These are phyloP conservation scores for Kondoa malvinella DNA, from an alignment of 768 basidiomycete species.

Conservation along the genomic window DNA sequence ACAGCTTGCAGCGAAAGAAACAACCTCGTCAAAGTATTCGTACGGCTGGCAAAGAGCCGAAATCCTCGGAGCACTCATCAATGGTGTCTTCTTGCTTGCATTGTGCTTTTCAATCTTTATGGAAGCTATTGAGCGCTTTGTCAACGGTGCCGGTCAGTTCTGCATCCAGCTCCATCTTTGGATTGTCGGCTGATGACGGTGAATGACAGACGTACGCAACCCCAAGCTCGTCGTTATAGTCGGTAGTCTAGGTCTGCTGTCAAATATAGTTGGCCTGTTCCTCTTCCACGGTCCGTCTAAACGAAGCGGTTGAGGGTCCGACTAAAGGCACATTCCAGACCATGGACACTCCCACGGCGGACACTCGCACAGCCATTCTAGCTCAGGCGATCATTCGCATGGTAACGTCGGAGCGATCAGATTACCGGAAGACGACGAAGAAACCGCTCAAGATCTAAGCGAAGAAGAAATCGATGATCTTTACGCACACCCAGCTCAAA, in stretches of 20 bases:
- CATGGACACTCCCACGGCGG: constrained; percentile 25
- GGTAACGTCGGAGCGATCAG: constrained; percentile 3
- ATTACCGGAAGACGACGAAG: background rate
- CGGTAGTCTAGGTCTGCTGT: constrained; percentile 69
- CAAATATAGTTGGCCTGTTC: constrained; percentile 82
- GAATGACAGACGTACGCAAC: constrained; percentile 57
- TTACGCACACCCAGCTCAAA: constrained; percentile 7
- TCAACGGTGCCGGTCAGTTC: constrained; percentile 54
- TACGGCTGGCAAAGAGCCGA: constrained; percentile 96
- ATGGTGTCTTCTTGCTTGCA: constrained; percentile 91
- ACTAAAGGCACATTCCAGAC: background rate
- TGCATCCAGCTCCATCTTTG: too few species aligned
- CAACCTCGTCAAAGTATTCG: constrained; percentile 56
- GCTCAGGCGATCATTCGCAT: constrained; percentile 28
- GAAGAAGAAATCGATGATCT: background rate
- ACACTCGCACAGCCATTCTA: constrained; percentile 24
- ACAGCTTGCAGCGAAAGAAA: constrained; percentile 48
- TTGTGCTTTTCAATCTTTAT: constrained; percentile 89
- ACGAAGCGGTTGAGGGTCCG: background rate
- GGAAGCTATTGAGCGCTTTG: constrained; percentile 81
- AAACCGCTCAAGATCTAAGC: background rate
- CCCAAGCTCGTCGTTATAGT: constrained; percentile 78
- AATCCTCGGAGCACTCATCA: constrained; percentile 71
- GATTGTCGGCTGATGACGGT: constrained; percentile 9
- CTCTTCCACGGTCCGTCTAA: constrained; percentile 53